Conservation (phyloP, 768 basidiomycete genomes). For the Kwoniella pini region DNA sequence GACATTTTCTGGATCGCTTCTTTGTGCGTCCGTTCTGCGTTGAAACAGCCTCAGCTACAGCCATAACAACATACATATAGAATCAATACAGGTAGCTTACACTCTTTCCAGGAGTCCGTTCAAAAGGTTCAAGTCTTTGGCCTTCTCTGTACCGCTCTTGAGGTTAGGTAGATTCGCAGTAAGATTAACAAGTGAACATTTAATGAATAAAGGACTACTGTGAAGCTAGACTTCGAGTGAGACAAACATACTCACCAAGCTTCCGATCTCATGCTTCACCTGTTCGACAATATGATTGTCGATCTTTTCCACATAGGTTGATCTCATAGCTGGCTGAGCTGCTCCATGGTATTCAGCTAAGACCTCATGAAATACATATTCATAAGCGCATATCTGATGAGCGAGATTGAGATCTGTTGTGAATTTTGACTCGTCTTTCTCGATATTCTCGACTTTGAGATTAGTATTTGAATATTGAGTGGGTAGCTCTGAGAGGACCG, state of each 20-base stretch:
- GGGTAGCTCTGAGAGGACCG: no score
- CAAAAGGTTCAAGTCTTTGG: not conserved
- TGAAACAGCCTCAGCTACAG: no score
- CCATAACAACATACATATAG: no score
- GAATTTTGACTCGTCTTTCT: not conserved
- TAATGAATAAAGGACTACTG: no score
- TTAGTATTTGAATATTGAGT: not conserved
- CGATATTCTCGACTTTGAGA: not conserved
- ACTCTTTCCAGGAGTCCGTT: not conserved
- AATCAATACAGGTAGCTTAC: no score
- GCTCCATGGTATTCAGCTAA: not conserved
- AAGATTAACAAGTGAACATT: no score
- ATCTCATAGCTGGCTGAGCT: not conserved
- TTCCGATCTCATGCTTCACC: not conserved
- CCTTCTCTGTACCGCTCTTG: not conserved
- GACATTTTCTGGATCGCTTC: not conserved
- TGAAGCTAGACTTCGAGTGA: no score
- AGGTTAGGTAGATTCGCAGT: no score
- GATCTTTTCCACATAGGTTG: not conserved
- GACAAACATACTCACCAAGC: not conserved
- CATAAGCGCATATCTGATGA: conserved; percentile 3
- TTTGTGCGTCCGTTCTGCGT: no score
- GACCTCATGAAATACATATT: not conserved
- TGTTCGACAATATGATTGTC: not conserved
- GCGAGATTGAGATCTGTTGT: not conserved